Evolutionary conservation across 179 eudicot genomes (phyloP).

Genomic region (Patellifolia procumbens): DNA sequence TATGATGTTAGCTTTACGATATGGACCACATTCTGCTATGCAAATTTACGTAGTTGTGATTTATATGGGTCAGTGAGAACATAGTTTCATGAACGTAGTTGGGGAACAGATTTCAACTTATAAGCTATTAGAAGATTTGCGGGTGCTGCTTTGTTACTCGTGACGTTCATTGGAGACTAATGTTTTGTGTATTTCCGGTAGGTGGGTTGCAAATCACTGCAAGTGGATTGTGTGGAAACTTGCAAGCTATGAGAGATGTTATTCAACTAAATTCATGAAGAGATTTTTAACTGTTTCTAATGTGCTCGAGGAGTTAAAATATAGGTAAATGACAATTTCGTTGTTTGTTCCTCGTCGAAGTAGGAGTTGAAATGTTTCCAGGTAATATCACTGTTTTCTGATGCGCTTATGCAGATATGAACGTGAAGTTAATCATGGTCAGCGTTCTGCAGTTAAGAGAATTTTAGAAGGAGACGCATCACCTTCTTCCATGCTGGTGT

Average conservation of each 20-base stretch:
- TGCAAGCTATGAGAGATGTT: conserved; percentile 82
- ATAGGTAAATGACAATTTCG: conserved; percentile 49
- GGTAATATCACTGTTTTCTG: conserved; percentile 3
- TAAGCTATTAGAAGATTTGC: not conserved
- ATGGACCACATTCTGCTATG: not conserved
- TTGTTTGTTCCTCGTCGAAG: not conserved
- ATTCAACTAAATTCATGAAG: conserved; percentile 47
- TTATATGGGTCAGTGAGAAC: not conserved
- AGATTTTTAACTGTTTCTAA: conserved; percentile 56
- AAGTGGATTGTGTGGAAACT: conserved; percentile 99
- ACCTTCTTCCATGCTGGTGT: conserved; percentile 76
- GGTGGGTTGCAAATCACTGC: conserved; percentile 97
- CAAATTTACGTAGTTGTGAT: not conserved
- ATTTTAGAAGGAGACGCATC: conserved; percentile 87
- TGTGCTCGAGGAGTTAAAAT: conserved; percentile 81
- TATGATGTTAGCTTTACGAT: too few species aligned
- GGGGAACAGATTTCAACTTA: not conserved
- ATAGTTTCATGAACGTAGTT: not conserved
- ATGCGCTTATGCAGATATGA: conserved; percentile 63
- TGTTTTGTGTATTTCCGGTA: conserved; percentile 23
- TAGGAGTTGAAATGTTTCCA: conserved; percentile 12
- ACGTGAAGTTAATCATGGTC: conserved; percentile 90
- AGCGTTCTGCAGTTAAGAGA: conserved; percentile 82
- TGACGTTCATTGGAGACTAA: conserved; percentile 6
- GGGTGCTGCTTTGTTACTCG: not conserved